Evolutionary conservation across 164 flowering plant species (phyloP), one percentile per base, ranked within the genome.

Genomic region (Berberis vulgaris): DNA sequence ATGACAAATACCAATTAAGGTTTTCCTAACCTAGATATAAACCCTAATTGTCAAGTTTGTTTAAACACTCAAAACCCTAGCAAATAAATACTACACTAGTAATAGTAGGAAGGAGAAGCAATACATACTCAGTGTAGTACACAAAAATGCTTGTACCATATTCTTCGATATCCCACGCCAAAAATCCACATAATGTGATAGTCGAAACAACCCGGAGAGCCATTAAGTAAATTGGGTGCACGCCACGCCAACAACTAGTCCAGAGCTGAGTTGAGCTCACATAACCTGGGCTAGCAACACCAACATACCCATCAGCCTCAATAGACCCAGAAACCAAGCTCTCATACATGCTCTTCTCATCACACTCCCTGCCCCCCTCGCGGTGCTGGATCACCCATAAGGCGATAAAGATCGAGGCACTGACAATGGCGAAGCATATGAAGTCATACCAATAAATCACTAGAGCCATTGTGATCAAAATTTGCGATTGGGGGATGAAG

Each of bases 101-200:
- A 38, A 60, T 3, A 45, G 7, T 8, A 9, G 43, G 43, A 8
- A 26, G 45, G 9, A 26, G 26, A 57, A 59, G 41, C 41, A 53
- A 44, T 44, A 47, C 82, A 56, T 69, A 87, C 93, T 87, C 93
- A 7, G 89, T 87, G 74, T 87, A 87, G 76, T 85, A 87, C 5
- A 81, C 4, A 56, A 82, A 87, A 66, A 87, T 77, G 61, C 57
- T 57, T 3, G 76, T 53, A 39, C 65, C 83, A 66, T 79, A 80
- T 1, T 63, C 57, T 2, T 52, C 53, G 46, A 85, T 44, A 45
- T 87, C 89, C 85, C 86, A 83, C 0, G 68, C 64, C 41, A 87
- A 56, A 64, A 87, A 60, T 1, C 68, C 80, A 4, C 69, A 72
- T 77, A 83, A 50, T 68, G 66, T 53, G 1, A 65, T 12, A 1